Evolutionary conservation across 208 protist species (phyloP).

Genomic region (Zelonia costaricensis): DNA sequence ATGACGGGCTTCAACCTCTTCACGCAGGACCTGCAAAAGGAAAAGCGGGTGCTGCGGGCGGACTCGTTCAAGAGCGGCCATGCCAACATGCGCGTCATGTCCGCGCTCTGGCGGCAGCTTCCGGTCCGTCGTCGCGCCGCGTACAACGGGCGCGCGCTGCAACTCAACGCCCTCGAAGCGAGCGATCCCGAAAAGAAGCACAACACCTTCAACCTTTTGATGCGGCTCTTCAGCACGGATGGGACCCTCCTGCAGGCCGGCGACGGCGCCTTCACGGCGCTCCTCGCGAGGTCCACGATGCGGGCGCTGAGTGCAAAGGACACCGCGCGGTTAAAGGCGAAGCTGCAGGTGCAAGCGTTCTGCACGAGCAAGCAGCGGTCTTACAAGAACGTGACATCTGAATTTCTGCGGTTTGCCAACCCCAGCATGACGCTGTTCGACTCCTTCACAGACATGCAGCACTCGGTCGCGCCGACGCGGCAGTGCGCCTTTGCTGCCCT

Average conservation of each 20-base stretch:
- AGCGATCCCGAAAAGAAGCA: constrained; percentile 41
- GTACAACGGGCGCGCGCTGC: constrained; percentile 53
- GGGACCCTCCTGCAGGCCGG: constrained; percentile 40
- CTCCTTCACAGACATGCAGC: constrained; percentile 86
- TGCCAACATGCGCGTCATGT: constrained; percentile 48
- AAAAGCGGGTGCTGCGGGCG: constrained; percentile 31
- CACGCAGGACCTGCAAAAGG: constrained; percentile 34
- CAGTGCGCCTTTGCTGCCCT: constrained; percentile 43
- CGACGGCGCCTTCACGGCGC: constrained; percentile 48
- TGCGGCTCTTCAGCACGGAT: constrained; percentile 46
- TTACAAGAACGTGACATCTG: neutral
- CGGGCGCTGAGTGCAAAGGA: constrained; percentile 38
- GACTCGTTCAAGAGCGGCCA: constrained; percentile 33
- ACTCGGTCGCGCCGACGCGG: constrained; percentile 62
- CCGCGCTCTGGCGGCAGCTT: constrained; percentile 42
- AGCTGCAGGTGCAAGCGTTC: constrained; percentile 20
- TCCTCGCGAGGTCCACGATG: constrained; percentile 54
- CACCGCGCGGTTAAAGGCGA: constrained; percentile 24
- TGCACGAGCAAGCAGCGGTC: neutral
- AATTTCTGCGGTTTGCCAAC: constrained; percentile 14
- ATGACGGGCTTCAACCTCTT: constrained; percentile 78
- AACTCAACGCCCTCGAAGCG: constrained; percentile 19
- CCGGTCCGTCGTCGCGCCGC: constrained; percentile 15
- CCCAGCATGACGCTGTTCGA: constrained; percentile 73
- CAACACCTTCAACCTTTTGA: constrained; percentile 73